A percentile compares a stretch with the other conserved stretches of the same genome.
These are phyloP conservation scores for Fusarium dlaminii DNA, from an alignment of 2,329 filamentous ascomycete species.

Conservation along the genomic window DNA sequence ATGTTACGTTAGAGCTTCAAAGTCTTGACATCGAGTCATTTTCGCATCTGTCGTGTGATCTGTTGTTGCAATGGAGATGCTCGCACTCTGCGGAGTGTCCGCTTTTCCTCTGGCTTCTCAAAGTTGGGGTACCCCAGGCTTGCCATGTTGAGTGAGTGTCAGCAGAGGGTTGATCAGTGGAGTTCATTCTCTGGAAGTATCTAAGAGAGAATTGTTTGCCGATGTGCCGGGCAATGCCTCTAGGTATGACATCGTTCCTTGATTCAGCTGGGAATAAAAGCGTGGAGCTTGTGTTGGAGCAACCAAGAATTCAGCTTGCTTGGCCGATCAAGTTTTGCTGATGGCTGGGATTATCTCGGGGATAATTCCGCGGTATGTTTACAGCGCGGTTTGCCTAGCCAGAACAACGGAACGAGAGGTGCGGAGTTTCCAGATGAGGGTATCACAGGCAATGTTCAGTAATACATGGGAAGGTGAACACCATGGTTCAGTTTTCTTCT, in stretches of 20 bases:
- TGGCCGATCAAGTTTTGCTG: not conserved
- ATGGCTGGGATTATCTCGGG: not conserved
- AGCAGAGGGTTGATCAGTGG: not conserved
- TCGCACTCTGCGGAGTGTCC: not conserved
- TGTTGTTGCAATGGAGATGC: not conserved
- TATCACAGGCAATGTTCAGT: not conserved
- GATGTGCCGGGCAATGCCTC: not conserved
- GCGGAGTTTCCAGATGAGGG: not conserved
- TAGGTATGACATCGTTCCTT: not conserved
- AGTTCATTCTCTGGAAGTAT: not conserved
- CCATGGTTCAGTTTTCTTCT: fast-evolving
- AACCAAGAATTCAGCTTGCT: not conserved
- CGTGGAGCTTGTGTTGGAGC: not conserved
- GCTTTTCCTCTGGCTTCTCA: not conserved
- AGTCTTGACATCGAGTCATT: not conserved
- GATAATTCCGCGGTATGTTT: not conserved
- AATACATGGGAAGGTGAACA: too few relatives aligned
- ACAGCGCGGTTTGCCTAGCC: not conserved
- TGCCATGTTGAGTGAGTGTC: not conserved
- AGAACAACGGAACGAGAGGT: not conserved
- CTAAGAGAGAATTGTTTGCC: not conserved
- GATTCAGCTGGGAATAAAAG: not conserved
- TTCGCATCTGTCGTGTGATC: not conserved
- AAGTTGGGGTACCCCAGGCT: not conserved
- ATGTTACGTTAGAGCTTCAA: not conserved